Percentiles rank a stretch among this genome's conserved stretches.
These are phyloP conservation scores for Candida hungchunana DNA, from an alignment of 805 yeast species.

Conservation along the genomic window DNA sequence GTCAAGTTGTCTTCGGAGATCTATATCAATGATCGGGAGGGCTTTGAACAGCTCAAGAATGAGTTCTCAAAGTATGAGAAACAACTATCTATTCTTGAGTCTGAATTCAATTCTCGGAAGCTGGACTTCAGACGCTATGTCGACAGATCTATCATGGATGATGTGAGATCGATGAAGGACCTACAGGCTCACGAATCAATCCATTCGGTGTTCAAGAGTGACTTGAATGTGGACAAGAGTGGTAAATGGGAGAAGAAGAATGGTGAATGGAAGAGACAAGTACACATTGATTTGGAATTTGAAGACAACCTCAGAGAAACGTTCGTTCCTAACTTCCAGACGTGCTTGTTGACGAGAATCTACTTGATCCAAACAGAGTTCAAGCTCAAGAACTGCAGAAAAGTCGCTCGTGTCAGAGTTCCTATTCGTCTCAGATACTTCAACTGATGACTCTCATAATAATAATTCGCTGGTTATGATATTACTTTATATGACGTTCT, in stretches of 20 bases:
- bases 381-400: slow-evolving; percentile 33
- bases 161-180: slow-evolving; percentile 21
- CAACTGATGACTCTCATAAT: too few relatives aligned
- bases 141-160: too few relatives aligned
- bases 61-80: too few relatives aligned
- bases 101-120: too few relatives aligned
- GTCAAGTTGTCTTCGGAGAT: slow-evolving; percentile 34
- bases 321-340: slow-evolving; percentile 58
- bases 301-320: slow-evolving; percentile 43
- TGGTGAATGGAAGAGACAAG: slow-evolving; percentile 13
- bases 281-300: slow-evolving; percentile 40
- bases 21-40: slow-evolving; percentile 24
- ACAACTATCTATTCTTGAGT: too few relatives aligned
- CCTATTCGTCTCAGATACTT: too few relatives aligned
- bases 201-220: slow-evolving; percentile 18
- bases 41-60: too few relatives aligned
- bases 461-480: too few relatives aligned
- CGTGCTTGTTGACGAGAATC: slow-evolving; percentile 55
- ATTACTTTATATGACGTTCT: too few relatives aligned
- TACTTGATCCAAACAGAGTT: slow-evolving; percentile 49
- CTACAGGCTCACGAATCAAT: slow-evolving; percentile 14
- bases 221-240: slow-evolving; percentile 12
- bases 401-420: too few relatives aligned
- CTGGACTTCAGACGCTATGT: too few relatives aligned
- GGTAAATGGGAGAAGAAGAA: slow-evolving; percentile 9